Percentiles rank a stretch among this genome's conserved stretches.
Conservation (phyloP, 208 protist species). For the Naegleria gruberi region DNA sequence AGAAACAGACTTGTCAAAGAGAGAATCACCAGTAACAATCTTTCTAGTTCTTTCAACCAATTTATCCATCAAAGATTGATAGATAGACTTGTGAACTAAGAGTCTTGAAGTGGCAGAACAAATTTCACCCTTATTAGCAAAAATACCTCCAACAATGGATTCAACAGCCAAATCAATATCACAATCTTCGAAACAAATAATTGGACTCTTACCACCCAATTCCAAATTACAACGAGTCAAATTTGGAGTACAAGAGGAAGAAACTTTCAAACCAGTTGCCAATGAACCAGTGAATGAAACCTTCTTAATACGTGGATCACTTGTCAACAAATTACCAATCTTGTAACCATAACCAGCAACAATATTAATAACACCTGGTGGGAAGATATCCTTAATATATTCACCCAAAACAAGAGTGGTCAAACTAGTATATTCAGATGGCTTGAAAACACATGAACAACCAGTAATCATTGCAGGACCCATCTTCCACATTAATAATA, state of each 20-base stretch:
- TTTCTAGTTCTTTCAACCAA: constrained; percentile 46
- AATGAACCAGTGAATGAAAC: constrained; percentile 79
- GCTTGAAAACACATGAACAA: constrained; percentile 68
- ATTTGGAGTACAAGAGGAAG: constrained; percentile 53
- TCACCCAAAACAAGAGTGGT: constrained; percentile 65
- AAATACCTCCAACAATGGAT: constrained; percentile 22
- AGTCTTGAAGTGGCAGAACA: constrained; percentile 73
- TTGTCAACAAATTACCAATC: constrained; percentile 51
- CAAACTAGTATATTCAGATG: constrained; percentile 72
- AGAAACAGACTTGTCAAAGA: constrained; percentile 42
- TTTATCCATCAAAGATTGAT: constrained; percentile 51
- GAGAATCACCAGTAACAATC: constrained; percentile 60
- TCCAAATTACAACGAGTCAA: constrained; percentile 65
- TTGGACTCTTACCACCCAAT: constrained; percentile 77
- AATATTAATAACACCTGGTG: constrained; percentile 72
- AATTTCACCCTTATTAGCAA: constrained; percentile 59
- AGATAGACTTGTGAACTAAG: constrained; percentile 59
- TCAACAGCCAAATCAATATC: constrained; percentile 51
- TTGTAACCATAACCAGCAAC: constrained; percentile 65
- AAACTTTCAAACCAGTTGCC: constrained; percentile 58
- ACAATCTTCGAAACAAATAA: constrained; percentile 67
- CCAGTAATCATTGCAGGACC: neutral
- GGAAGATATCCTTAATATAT: constrained; percentile 64
- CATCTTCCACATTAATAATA: constrained; percentile 17
- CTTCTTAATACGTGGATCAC: constrained; percentile 69